Conservation (phyloP, 345 rosid genomes). For the Cardiospermum halicacabum region DNA sequence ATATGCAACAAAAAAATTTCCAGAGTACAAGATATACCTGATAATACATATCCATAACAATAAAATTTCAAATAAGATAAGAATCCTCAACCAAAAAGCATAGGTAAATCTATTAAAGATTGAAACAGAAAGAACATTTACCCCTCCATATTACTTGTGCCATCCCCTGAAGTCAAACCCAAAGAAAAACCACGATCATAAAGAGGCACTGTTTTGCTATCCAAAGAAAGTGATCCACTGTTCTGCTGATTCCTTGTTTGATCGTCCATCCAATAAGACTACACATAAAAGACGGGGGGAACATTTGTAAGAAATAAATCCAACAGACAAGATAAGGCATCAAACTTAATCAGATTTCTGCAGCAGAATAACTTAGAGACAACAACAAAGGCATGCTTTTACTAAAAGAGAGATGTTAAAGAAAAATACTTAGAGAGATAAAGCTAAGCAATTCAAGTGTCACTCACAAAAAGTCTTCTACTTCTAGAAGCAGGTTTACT, state of each 20-base stretch:
- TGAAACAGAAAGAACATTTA: conserved; percentile 22
- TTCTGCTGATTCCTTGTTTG: conserved; percentile 36
- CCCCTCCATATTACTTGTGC: conserved; percentile 65
- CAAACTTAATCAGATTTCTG: not conserved
- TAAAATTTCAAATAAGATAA: not conserved
- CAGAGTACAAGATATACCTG: not conserved
- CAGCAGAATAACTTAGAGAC: not conserved
- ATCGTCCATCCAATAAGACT: conserved; percentile 89
- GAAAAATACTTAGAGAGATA: not conserved
- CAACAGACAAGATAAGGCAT: not conserved
- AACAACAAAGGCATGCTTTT: not conserved
- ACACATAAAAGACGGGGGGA: conserved; percentile 37
- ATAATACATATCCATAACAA: too few species aligned
- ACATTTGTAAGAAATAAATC: conserved; percentile 14
- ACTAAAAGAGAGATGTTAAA: conserved; percentile 2
- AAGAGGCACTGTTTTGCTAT: conserved; percentile 57
- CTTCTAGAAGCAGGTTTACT: not conserved
- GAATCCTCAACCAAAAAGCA: not conserved
- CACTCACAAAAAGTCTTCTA: not conserved
- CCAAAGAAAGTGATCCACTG: conserved; percentile 34
- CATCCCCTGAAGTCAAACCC: conserved; percentile 74
- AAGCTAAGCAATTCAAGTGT: not conserved
- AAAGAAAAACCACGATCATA: conserved; percentile 84
- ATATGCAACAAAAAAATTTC: not conserved
- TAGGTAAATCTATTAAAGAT: not conserved